Evolutionary conservation across 257 asterid species (phyloP), one percentile per base, ranked within the genome.

Genomic region (Nicotiana undulata): DNA sequence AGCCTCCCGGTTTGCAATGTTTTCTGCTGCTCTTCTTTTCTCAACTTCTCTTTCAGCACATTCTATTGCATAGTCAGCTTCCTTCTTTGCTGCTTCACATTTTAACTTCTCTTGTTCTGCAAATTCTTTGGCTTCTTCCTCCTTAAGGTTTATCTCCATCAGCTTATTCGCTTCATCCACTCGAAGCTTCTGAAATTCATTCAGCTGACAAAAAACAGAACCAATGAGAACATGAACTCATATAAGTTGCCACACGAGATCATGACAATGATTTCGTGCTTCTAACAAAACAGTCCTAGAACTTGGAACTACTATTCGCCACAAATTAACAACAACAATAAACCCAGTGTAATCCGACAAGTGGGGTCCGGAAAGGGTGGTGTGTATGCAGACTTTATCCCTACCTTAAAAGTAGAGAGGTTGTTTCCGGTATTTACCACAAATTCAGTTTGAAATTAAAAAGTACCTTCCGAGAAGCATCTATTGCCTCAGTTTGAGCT

Each of bases 381-480:
- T 40, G 3, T 40, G 0, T 40, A 40, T 8, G 0, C 46, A 8
- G 46, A 40, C 46, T 11, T 40, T 40, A 40, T n/a, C n/a, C n/a
- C 10, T 37, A 37, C 46, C 46, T 37, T 37, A 10, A 7, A 37
- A 3, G 3, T 40, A 40, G 46, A 40, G 46, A 40, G 11, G 3
- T 1, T 40, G 49, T 9, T 40, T 40, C 12, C 3, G 12, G 2
- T 40, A 40, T 40, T 9, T 40, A 12, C 49, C 3, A 40, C 0
- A 40, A 40, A 0, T 40, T 68, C 56, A 70, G 34, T 44, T 68
- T 67, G 8, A 6, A 72, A 72, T 46, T 12, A 72, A 63, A 63
- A 80, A 46, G 49, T 90, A 94, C 98, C 98, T 93, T 91, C 82
- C 94, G 87, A 60, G 98, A 95, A 81, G 97, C 92, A 82, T 95